Evolutionary conservation across 352 stramenopile genomes (phyloP).

Genomic region (Thraustotheca clavata): DNA sequence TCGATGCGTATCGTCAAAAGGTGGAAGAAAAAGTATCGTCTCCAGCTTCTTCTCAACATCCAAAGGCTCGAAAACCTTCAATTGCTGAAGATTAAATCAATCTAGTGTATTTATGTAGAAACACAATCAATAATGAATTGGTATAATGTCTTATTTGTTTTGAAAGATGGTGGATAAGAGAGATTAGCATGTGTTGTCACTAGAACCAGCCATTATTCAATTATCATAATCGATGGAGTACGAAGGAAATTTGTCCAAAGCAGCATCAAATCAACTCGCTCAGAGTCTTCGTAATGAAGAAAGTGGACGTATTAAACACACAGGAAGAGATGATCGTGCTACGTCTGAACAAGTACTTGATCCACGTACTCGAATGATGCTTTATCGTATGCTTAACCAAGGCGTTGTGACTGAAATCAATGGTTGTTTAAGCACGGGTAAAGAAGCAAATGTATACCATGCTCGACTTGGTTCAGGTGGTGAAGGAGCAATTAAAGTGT

Average conservation of each 20-base stretch:
- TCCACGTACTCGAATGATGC: slow-evolving; percentile 96
- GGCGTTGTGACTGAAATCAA: slow-evolving; percentile 96
- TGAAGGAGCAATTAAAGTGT: slow-evolving; percentile 70
- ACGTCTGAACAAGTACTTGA: slow-evolving; percentile 98
- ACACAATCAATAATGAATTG: too few species aligned
- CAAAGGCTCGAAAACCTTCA: too few species aligned
- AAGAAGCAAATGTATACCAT: slow-evolving; percentile 99
- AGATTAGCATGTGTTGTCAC: too few species aligned
- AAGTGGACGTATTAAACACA: slow-evolving; percentile 81
- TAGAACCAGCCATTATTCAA: too few species aligned
- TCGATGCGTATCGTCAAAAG: neutral
- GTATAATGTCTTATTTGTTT: too few species aligned
- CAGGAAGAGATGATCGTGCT: slow-evolving; percentile 94
- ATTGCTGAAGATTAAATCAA: too few species aligned
- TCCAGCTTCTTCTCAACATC: neutral
- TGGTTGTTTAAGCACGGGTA: slow-evolving; percentile 98
- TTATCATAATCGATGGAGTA: slow-evolving; percentile 17
- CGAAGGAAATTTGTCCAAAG: slow-evolving; percentile 47
- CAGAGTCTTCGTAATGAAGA: slow-evolving; percentile 69
- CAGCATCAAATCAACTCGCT: slow-evolving; percentile 65
- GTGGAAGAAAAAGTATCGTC: neutral
- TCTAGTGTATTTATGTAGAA: too few species aligned
- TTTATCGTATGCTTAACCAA: slow-evolving; percentile 98
- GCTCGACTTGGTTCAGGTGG: slow-evolving; percentile 60
- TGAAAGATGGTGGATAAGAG: too few species aligned